phyloP scores from a whole-genome alignment of 2,329 filamentous ascomycete species.

The Venturia nashicola region DNA sequence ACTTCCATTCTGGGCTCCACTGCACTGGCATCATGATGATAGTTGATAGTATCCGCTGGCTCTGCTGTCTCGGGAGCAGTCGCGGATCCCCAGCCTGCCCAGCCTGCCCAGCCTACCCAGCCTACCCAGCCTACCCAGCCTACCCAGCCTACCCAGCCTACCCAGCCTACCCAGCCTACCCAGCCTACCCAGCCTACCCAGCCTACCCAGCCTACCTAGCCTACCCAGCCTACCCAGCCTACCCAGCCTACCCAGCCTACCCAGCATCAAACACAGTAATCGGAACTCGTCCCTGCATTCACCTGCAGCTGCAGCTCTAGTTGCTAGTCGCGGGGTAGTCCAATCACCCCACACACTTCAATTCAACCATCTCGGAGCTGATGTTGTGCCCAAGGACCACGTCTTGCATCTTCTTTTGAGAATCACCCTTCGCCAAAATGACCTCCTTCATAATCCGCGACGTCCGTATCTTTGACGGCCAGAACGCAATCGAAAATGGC shows the following conservation, averaged over 20 bases:
- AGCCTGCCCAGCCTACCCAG: background rate
- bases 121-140: background rate
- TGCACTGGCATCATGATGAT: no score
- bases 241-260: background rate
- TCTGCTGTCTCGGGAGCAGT: background rate
- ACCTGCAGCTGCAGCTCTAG: background rate
- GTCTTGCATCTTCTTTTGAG: background rate
- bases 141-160: no score
- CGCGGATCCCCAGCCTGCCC: background rate
- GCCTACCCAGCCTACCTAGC: background rate
- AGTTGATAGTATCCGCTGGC: background rate
- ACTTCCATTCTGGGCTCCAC: background rate
- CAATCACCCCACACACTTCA: background rate
- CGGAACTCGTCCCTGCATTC: background rate
- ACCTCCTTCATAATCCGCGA: constrained; percentile 25
- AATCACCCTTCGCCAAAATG: background rate
- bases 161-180: background rate
- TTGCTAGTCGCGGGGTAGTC: background rate
- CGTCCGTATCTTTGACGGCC: constrained; percentile 36
- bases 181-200: background rate
- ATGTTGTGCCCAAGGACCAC: background rate
- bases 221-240: no score
- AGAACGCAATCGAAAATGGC: constrained; percentile 27
- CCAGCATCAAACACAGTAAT: background rate
- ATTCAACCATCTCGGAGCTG: background rate